Base-by-base conservation (phyloP, 1,284 basidiomycete species). In the Kalmanozyma brasiliensis region DNA sequence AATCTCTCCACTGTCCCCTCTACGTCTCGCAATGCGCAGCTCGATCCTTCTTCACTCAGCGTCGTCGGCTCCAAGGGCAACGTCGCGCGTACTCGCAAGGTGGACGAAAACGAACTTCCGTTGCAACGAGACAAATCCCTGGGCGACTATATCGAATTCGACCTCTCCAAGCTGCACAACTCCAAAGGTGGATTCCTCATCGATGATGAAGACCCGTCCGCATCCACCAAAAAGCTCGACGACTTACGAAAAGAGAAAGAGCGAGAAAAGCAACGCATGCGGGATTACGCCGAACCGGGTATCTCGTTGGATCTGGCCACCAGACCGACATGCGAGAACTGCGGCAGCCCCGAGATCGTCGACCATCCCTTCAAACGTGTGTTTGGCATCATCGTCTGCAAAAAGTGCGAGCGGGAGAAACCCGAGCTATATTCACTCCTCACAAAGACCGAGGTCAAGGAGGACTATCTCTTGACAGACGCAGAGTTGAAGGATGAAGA, bases 391-490 rank as follows among this genome's bases (percentile, higher is more conserved):
- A 80, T 88, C 17, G 92, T 98, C 2, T 99, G 95, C 84, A 89
- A 90, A 70, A 88, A 86, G 69, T 98, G 94, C 84, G 89, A 91
- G 69, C 86, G 88, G 48, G 92, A 93, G 26, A 59, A 75, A 22
- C 74, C 79, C 8, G 94, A 98, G 78, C 90, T 89, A 82, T 99
- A 97, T 82, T 93, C 92, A 82, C 85, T 98, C 2, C 84, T 99
- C 48, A 99, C 96, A 1, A 99, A 99, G 85, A 98, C 96, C 0
- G 96, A 99, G 83, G 98, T 94, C 83, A 97, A 96, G 84, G 91
- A 94, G 33, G 74, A 60, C 42, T 66, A 61, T 81, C 87, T 95
- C 30, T 83, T 95, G 43, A 96, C 94, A 8, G 92, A 94, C 92
- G 92, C 93, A 22, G 96, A 99, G 82, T 86, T 99, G 30, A 89